A percentile compares a stretch with the other conserved stretches of the same genome.
phyloP scores from a whole-genome alignment of 768 basidiomycete genomes.

The Coprinopsis marcescibilis region DNA sequence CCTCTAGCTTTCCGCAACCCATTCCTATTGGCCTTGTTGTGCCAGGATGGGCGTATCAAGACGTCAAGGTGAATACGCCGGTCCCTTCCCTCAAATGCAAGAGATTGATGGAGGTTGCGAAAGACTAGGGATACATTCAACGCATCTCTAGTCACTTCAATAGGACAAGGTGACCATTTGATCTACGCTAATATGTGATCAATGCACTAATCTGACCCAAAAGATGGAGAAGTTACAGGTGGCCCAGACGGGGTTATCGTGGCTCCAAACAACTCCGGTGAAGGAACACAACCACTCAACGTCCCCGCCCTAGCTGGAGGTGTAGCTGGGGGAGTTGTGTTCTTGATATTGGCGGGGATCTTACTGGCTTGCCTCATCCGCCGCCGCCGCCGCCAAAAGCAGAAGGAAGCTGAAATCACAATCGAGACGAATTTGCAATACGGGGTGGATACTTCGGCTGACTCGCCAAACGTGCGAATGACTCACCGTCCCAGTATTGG shows the following conservation, averaged over 20 bases:
- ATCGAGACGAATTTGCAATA: too few species aligned
- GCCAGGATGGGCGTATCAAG: conserved; percentile 44
- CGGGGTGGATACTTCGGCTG: too few species aligned
- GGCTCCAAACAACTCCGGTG: too few species aligned
- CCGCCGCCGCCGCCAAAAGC: too few species aligned
- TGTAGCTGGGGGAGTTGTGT: conserved; percentile 47
- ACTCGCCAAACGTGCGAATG: too few species aligned
- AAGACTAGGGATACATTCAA: conserved; percentile 29
- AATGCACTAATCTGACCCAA: too few species aligned
- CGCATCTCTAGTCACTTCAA: conserved; percentile 21
- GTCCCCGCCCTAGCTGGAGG: conserved; percentile 46
- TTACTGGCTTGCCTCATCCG: conserved; percentile 26
- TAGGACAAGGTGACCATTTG: too few species aligned
- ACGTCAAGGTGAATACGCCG: conserved; percentile 29
- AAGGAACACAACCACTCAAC: conserved; percentile 15
- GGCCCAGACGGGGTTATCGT: too few species aligned
- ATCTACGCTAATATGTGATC: too few species aligned
- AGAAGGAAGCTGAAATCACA: too few species aligned
- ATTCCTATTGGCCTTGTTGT: conserved; percentile 38
- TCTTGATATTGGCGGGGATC: conserved; percentile 34
- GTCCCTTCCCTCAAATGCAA: background rate
- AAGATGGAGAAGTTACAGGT: too few species aligned
- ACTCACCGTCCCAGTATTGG: too few species aligned
- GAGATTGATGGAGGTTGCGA: background rate
- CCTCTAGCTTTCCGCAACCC: conserved; percentile 24